Base-by-base conservation (phyloP, 345 rosid species). In the Salix caprea region DNA sequence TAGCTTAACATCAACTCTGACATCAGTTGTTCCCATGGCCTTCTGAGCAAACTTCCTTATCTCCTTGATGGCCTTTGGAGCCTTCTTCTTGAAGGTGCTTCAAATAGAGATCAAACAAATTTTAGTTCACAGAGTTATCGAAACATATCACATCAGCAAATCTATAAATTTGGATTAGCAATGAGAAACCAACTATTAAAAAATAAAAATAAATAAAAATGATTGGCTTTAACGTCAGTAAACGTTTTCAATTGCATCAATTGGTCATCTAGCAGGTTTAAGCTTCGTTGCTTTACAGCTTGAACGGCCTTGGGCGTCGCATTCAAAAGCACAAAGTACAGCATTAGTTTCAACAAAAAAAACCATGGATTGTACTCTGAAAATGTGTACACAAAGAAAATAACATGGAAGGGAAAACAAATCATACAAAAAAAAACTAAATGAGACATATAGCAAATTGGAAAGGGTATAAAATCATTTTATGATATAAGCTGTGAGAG, bases 41-140 rank as follows among this genome's bases (percentile, higher is more conserved):
- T 91, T 90, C 70, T 92, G 92, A 0, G 96, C 91, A 76, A 91
- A 92, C 85, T 91, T 89, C 82, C 92, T 89, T 64, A 92, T 87
- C 72, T 91, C 97, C 85, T 92, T 92, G 6, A 92, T 91, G 4
- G 96, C 96, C 72, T 89, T 92, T 16, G 97, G 94, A 34, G 97
- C 97, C 87, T 91, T 91, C 96, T 92, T 91, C 89, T 92, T 92
- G 84, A 92, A 91, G 11, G 94, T 92, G 75, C 97, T 76, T n/a
- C 14, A 56, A 5, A 40, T 28, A 76, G 34, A 9, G 10, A 4
- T 40, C 36, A 28, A 42, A 23, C 14, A 37, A n/a, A 72, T 13
- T 11, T 34, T 14, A 26, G 34, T 28, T 66, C 19, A 2, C 16
- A 4, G n/a, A 32, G 21, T 68, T 7, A 10, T 40, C 7, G 24